Base-by-base conservation (phyloP, 1,139 yeast genomes). In the Komagataea norvegica region DNA sequence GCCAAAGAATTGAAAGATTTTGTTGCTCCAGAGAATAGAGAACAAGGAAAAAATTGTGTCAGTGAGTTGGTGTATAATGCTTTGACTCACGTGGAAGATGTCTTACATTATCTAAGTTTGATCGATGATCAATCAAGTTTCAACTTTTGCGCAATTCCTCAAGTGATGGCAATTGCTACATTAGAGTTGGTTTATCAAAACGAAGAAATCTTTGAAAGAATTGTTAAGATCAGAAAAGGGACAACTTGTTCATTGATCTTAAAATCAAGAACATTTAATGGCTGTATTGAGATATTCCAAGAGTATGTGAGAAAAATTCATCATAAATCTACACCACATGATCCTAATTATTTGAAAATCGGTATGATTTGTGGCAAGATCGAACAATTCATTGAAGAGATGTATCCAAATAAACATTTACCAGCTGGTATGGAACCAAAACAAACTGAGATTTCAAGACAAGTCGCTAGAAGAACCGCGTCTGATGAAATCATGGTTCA, bases 81-180 rank as follows among this genome's bases (percentile, higher is more conserved):
- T 1, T 68, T 93, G 57, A 68, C 67, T 29, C 96, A 89, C 54
- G 91, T 77, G 29, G 75, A 74, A 40, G 93, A 87, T 55, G 85
- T 81, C 25, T 70, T 93, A 53, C 74, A 74, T 40, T 93, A 85
- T 57, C 70, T 93, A 42, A 74, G 93, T 19, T 69, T 80, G 49
- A 76, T 91, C 34, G 74, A 75, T 44, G 98, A 93, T 55, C 86
- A 84, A 40, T 78, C 95, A 0, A 67, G 83, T 36, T 91, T 87
- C 68, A 82, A 80, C 49, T 91, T 91, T 67, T 89, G 97, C 65
- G 89, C 96, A 14, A 91, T 91, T 56, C 98, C 98, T 15, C 98
- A 91, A 64, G 96, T 89, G 23, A 91, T 91, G 98, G 96, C 97
- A 29, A 82, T 91, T 58, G 96, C 97, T 8, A 87, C 97, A 0